Evolutionary conservation across 164 flowering plant genomes (phyloP), one percentile per base, ranked within the genome.

Genomic region (Dillenia suffruticosa): DNA sequence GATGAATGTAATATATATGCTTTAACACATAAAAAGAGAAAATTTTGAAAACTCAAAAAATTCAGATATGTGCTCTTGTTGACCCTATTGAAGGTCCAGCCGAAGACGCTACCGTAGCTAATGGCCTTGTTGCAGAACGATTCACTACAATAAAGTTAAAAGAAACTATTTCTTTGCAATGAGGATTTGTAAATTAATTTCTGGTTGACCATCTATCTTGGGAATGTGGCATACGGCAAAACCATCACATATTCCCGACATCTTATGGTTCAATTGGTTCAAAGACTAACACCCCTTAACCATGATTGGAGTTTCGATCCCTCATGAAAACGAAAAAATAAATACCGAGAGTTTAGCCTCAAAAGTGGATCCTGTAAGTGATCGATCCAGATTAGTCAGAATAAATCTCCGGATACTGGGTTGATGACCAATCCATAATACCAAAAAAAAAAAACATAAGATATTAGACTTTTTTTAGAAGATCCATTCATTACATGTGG

Each of bases 111-210:
- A 46, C 71, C 66, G 59, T 72, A 73, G 97, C 90, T 44, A 47
- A 52, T 1, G 59, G 59, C 58, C 92, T 95, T 54, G 96, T 86
- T 46, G 73, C 79, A 50, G 90, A 91, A 71, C 97, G 99, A 54
- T 91, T 86, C 73, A 67, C 82, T 53, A 79, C 96, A n/a, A 70
- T 95, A 58, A 94, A 94, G 69, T 69, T 94, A 51, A 94, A 94
- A 70, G 75, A 48, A 12, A 24, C 53, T 16, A 44, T 49, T 54
- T 24, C 40, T n/a, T 22, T 15, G 53, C 5, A 40, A 47, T 47
- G 62, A 5, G 15, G 2, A 1, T 50, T 44, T 56, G 19, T 26
- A 22, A 53, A 10, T 53, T 44, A 14, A 12, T 45, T n/a, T n/a
- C 46, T 13, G 10, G 7, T 48, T 32, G 2, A 43, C 11, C 14